These are phyloP conservation scores for Naematelia encephala DNA, from an alignment of 768 basidiomycete genomes.

Conservation along the genomic window DNA sequence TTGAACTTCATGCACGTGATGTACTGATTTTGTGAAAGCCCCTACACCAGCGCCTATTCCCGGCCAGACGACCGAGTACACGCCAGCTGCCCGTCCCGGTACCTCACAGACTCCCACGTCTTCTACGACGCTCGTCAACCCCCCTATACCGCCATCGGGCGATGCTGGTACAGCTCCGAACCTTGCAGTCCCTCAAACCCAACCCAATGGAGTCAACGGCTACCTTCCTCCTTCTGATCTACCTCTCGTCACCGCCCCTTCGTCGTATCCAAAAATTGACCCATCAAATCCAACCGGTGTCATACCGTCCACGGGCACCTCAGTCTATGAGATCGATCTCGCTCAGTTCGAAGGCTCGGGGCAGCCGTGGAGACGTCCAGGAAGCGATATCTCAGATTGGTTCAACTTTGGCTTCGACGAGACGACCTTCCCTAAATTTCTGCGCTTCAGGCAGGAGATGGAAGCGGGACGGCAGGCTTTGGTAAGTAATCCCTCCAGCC, in stretches of 20 bases:
- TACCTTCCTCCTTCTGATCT: conserved; percentile 40
- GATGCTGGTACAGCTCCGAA: conserved; percentile 32
- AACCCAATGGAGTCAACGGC: conserved; percentile 23
- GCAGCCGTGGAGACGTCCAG: conserved; percentile 89
- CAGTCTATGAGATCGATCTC: conserved; percentile 79
- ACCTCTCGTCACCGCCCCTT: conserved; percentile 42
- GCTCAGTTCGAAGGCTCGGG: conserved; percentile 56
- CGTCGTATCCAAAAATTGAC: conserved; percentile 76
- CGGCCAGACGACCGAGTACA: conserved; percentile 48
- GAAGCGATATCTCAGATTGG: conserved; percentile 92
- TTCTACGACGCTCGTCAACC: conserved; percentile 14
- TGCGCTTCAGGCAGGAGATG: conserved; percentile 48
- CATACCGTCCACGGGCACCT: conserved; percentile 51
- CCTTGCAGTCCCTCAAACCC: conserved; percentile 26
- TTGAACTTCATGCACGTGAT: conserved; percentile 57
- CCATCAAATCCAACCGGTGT: conserved; percentile 68
- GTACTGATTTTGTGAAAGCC: conserved; percentile 51
- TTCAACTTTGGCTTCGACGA: conserved; percentile 99
- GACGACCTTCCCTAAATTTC: conserved; percentile 85
- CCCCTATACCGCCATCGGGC: conserved; percentile 26
- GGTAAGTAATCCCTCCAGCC: conserved; percentile 17
- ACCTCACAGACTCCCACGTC: conserved; percentile 15
- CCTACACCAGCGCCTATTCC: conserved; percentile 10
- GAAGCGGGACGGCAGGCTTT: conserved; percentile 40
- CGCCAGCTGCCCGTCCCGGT: conserved; percentile 36